Conservation (phyloP, 1,139 yeast species). For the Komagataea norvegica region DNA sequence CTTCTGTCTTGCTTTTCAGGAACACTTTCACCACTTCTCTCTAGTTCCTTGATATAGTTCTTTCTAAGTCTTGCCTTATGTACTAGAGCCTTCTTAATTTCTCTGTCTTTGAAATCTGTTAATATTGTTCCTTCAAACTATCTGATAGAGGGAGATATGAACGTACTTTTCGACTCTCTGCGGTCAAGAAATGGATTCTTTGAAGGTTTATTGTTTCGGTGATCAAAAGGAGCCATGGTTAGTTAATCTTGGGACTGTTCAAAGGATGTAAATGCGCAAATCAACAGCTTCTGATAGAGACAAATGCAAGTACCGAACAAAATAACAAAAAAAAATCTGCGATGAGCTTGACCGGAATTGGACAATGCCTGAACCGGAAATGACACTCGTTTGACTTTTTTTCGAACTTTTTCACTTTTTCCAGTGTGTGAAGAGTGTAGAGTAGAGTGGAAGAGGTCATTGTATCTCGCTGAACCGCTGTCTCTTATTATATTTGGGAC, state of each 20-base stretch:
- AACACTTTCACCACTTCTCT: conserved; percentile 58
- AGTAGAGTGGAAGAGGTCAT: neutral
- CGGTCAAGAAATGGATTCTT: conserved; percentile 25
- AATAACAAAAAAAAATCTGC: conserved; percentile 4
- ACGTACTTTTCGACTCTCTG: conserved; percentile 23
- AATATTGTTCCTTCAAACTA: conserved; percentile 1
- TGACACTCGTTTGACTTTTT: conserved; percentile 1
- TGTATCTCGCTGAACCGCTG: too few species aligned
- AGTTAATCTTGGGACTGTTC: too few species aligned
- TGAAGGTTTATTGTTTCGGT: conserved; percentile 5
- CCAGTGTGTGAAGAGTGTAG: neutral
- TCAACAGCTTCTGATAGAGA: too few species aligned
- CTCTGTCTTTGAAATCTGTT: conserved; percentile 18
- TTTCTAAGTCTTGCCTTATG: conserved; percentile 83
- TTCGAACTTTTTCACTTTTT: conserved; percentile 6
- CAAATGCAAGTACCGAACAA: too few species aligned
- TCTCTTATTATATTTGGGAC: too few species aligned
- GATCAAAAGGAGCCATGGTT: conserved; percentile 4
- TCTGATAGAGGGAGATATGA: too few species aligned
- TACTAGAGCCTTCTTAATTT: conserved; percentile 65
- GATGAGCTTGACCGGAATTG: conserved; percentile 6
- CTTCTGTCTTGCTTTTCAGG: conserved; percentile 33
- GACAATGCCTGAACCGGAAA: conserved; percentile 2
- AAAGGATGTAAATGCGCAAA: too few species aligned
- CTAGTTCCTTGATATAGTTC: conserved; percentile 74